Base-by-base conservation (phyloP, 176 grass and related monocot genomes). In the Oryza brachyantha region DNA sequence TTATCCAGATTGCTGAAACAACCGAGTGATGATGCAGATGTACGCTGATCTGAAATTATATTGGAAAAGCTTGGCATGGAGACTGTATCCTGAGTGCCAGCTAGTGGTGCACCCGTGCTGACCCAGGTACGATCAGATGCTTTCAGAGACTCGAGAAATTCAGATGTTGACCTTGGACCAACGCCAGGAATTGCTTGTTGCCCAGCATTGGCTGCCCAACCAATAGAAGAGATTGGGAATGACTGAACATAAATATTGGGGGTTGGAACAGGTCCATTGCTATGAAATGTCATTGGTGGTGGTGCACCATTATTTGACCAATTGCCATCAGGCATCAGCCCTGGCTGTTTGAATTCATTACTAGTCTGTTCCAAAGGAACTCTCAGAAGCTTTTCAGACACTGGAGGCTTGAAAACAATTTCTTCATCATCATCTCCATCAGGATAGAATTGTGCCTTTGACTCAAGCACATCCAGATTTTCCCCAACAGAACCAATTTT, bases 381-480 rank as follows among this genome's bases (percentile, higher is more conserved):
- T 85, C 80, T 77, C 0, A 24, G 21, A 70, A 78, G 61, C 77
- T 82, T 91, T 36, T 88, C 89, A 31, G 73, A 61, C 70, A 80
- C 55, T 57, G 54, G 71, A 61, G 93, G 90, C 79, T 92, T 89
- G 59, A 96, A 96, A 57, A 96, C 90, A 61, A 96, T 96, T 83
- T 92, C 93, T 77, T 96, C 93, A 54, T 96, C 90, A 80, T 96
- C 93, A 34, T 96, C 93, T 70, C 75, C 84, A 87, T 92, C 93
- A 70, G 74, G 28, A 74, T 64, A 70, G 9, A 81, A 48, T 16
- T 81, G 79, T 69, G 64, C 34, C 10, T 91, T 69, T 4, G 40
- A 73, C 73, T 74, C 61, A 36, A 57, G 17, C 50, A 37, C 59
- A 58, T 62, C 68, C 42, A 74, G 13, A 29, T 29, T 68, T 78